Evolutionary conservation across 805 yeast genomes (phyloP).

Genomic region (Ogataea pignaliae): DNA sequence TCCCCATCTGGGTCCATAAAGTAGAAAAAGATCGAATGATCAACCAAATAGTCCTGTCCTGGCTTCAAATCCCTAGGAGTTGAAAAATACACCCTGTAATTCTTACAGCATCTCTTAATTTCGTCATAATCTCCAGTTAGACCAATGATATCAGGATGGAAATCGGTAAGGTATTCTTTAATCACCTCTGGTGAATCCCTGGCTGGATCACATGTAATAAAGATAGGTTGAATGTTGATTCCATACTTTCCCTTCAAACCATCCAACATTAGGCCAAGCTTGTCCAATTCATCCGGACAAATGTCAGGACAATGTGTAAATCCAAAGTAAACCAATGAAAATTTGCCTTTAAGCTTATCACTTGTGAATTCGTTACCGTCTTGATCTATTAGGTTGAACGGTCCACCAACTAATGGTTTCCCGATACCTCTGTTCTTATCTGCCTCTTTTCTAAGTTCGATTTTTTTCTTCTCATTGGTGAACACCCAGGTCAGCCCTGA

Average conservation of each 20-base stretch:
- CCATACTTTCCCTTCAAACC: conserved; percentile 51
- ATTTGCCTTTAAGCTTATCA: conserved; percentile 69
- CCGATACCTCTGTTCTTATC: conserved; percentile 87
- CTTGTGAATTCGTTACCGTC: conserved; percentile 74
- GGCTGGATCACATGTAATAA: conserved; percentile 96
- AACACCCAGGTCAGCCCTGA: conserved; percentile 69
- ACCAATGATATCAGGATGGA: conserved; percentile 86
- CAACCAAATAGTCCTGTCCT: conserved; percentile 94
- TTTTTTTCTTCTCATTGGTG: conserved; percentile 67
- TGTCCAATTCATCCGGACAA: conserved; percentile 96
- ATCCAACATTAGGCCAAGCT: conserved; percentile 69
- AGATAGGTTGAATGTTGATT: conserved; percentile 73
- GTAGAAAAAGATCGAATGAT: conserved; percentile 95
- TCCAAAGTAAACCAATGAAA: conserved; percentile 88
- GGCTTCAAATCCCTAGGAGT: conserved; percentile 93
- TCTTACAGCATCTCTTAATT: conserved; percentile 80
- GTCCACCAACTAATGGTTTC: conserved; percentile 90
- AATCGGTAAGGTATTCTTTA: conserved; percentile 78
- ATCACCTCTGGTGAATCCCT: conserved; percentile 86
- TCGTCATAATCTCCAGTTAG: conserved; percentile 88
- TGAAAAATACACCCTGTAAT: conserved; percentile 92
- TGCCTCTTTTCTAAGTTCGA: conserved; percentile 71
- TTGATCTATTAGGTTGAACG: conserved; percentile 68
- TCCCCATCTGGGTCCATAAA: conserved; percentile 98
- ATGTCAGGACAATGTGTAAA: conserved; percentile 98